Percentiles rank a stretch among this genome's conserved stretches.
Evolutionary conservation across 2,329 filamentous ascomycete species (phyloP).

Genomic region (Cladophialophora psammophila): DNA sequence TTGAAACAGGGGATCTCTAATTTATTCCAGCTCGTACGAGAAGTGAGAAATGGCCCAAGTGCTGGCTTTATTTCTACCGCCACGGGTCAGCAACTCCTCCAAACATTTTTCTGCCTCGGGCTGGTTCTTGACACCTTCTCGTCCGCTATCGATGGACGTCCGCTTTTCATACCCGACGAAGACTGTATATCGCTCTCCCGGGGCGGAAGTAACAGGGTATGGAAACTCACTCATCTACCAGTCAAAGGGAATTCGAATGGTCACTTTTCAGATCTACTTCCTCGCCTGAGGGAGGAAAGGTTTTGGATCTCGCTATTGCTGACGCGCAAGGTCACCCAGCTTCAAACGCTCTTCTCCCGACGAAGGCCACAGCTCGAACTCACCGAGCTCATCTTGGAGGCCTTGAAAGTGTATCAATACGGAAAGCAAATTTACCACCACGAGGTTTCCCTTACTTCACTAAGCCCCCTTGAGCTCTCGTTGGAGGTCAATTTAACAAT

Average conservation of each 20-base stretch:
- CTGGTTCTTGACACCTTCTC: not conserved
- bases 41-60: not conserved
- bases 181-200: not conserved
- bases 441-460: not conserved
- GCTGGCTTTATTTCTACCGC: not conserved
- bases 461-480: not conserved
- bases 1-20: not conserved
- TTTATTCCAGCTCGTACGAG: not conserved
- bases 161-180: not conserved
- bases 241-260: not conserved
- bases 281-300: not conserved
- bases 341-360: not conserved
- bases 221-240: no score
- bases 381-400: not conserved
- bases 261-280: not conserved
- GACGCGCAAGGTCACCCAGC: not conserved
- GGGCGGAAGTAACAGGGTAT: not conserved
- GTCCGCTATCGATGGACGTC: not conserved
- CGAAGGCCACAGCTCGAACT: not conserved
- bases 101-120: not conserved
- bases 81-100: not conserved
- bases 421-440: not conserved
- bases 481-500: not conserved
- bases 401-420: not conserved
- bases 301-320: not conserved